phyloP scores from a whole-genome alignment of 2,329 filamentous ascomycete genomes.

The Fusarium chlamydosporum region DNA sequence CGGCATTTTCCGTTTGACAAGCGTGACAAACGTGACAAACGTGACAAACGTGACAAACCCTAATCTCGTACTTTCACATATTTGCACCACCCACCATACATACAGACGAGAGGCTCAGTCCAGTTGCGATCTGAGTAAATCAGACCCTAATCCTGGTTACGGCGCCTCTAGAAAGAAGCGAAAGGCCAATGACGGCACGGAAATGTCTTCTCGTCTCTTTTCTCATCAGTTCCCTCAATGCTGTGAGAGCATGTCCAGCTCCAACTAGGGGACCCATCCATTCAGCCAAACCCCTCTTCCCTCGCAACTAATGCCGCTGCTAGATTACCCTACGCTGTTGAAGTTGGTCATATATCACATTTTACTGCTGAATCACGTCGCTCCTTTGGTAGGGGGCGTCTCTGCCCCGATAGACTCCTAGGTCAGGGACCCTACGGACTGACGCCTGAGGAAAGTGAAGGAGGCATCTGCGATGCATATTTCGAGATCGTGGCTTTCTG shows the following conservation, averaged over 20 bases:
- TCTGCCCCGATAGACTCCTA: conserved; percentile 7
- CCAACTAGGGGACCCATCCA: conserved; percentile 26
- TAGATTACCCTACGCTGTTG: conserved; percentile 32
- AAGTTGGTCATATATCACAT: conserved; percentile 40
- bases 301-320: conserved; percentile 20
- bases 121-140: conserved; percentile 18
- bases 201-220: conserved; percentile 40
- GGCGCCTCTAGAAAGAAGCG: conserved; percentile 14
- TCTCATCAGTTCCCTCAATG: conserved; percentile 27
- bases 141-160: conserved; percentile 20
- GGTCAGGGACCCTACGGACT: conserved; percentile 8
- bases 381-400: conserved; percentile 12
- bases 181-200: conserved; percentile 24
- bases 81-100: conserved; percentile 8
- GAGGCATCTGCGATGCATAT: conserved; percentile 19
- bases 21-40: conserved; percentile 5
- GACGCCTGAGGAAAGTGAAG: conserved; percentile 22
- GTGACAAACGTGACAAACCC: conserved; percentile 4
- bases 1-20: conserved; percentile 22
- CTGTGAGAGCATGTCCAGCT: conserved; percentile 10
- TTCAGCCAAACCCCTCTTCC: conserved; percentile 14
- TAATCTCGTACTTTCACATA: conserved; percentile 10
- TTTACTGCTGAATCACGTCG: conserved; percentile 14
- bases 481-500: conserved; percentile 38
- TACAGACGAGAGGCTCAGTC: conserved; percentile 14